Base-by-base conservation (phyloP, 352 stramenopile genomes). In the Globisporangium camurandrum region DNA sequence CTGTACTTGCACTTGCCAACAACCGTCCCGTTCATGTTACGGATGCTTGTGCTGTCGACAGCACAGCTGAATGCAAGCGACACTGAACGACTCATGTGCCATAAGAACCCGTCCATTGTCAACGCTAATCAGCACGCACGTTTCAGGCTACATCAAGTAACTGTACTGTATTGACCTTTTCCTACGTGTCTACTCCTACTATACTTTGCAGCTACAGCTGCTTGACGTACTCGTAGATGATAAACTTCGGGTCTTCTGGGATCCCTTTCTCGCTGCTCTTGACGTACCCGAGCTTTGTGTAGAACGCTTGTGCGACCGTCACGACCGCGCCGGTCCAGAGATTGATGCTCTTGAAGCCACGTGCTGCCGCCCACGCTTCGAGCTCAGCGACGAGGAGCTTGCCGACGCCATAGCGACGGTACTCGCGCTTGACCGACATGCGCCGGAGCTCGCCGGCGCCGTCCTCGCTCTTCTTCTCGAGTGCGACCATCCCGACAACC, bases 171-270 rank as follows among this genome's bases (percentile, higher is more conserved):
- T n/a, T n/a, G n/a, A n/a, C n/a, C n/a, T n/a, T n/a, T n/a, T n/a
- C n/a, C n/a, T n/a, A n/a, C n/a, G n/a, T n/a, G n/a, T n/a, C n/a
- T n/a, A n/a, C n/a, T n/a, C n/a, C n/a, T n/a, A n/a, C n/a, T n/a
- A n/a, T n/a, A n/a, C n/a, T n/a, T n/a, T n/a, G n/a, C n/a, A 31
- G 19, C n/a, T 56, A 46, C 17, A 75, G 51, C n/a, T 62, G 27
- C 59, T 78, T 78, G 41, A 50, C 46, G 7, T 73, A 52, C 37
- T 70, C 42, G 49, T 68, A 68, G 23, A 61, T 51, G 30, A 62
- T 56, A 17, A 78, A 36, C 22, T 56, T 54, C 19, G 64, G 67
- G 8, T 71, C 53, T 20, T 69, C 48, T 0, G 65, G 68, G 26
- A 75, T 57, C 36, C 64, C 54, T 22, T 47, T 47, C 27, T 36